Evolutionary conservation across 345 rosid genomes (phyloP), one percentile per base, ranked within the genome.

Genomic region (Linum trigynum): DNA sequence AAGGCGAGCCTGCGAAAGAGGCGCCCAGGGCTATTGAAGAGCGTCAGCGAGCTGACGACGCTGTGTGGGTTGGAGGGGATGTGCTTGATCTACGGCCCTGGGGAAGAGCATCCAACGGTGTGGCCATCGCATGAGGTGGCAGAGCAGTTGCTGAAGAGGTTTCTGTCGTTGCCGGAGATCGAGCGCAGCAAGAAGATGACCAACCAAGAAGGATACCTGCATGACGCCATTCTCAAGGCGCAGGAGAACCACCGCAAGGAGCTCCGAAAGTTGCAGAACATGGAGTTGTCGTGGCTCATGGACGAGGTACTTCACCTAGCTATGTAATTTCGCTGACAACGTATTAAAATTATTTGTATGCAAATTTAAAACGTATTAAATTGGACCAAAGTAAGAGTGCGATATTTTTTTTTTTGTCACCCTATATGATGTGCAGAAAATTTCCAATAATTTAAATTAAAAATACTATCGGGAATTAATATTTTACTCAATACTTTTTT

Each of bases 1-100:
- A 81, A 65, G 76, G 79, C 80, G 12, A 74, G 84, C 70, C 78
- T 81, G 5, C 81, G 69, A 73, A 81, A 83, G 65, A 79, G 79
- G 59, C 73, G 74, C 62, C 7, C 9, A 5, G 86, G 84, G 38
- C 63, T 85, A 17, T 1, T 83, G 38, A 81, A 79, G 50, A 85
- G 83, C 67, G 84, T 81, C 63, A 67, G 72, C 5, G 87, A 85
- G 39, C 63, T 83, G 1, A 71, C 74, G 39, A 78, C 66, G 3
- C 62, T 83, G 0, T 85, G 84, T 37, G 86, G 74, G 5, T 69
- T 80, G 12, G 35, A 55, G 17, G 81, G 79, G 7, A 78, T 73
- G 43, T 67, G 55, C 0, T 55, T 83, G 14, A 69, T 83, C 51
- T 85, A 66, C 38, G 67, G 78, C 39, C 83, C 79, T 1, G 76